phyloP scores from a whole-genome alignment of 139 green algal species.

The Auxenochlorella protothecoides region DNA sequence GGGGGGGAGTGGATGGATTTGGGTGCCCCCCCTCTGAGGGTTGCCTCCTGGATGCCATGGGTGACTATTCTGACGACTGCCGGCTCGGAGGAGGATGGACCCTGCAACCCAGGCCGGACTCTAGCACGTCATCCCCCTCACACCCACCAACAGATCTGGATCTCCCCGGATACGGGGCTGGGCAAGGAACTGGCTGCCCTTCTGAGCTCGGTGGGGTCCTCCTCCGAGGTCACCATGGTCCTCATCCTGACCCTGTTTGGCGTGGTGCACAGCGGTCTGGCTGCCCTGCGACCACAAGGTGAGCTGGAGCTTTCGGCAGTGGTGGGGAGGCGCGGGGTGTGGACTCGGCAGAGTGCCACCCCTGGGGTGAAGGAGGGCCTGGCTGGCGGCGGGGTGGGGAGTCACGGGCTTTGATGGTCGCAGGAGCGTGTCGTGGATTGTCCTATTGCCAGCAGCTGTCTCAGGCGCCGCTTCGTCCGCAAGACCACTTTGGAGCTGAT shows the following conservation, averaged over 20 bases:
- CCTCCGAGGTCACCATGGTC: constrained; percentile 58
- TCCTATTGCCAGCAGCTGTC: too few species aligned
- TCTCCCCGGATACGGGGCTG: constrained; percentile 54
- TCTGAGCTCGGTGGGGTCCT: constrained; percentile 32
- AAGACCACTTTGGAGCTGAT: too few species aligned
- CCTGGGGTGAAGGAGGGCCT: too few species aligned
- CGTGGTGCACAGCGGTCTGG: constrained; percentile 77
- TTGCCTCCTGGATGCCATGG: not conserved
- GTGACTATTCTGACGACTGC: not conserved
- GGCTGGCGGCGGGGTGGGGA: too few species aligned
- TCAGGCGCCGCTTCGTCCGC: too few species aligned
- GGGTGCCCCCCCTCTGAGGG: too few species aligned
- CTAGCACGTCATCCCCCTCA: not conserved
- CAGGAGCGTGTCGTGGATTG: too few species aligned
- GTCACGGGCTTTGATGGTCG: too few species aligned
- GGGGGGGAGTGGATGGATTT: too few species aligned
- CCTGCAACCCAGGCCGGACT: too few species aligned
- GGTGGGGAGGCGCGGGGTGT: not conserved
- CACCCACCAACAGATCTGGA: constrained; percentile 55
- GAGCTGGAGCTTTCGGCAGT: not conserved
- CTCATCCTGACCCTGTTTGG: constrained; percentile 80
- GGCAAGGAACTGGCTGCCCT: constrained; percentile 52
- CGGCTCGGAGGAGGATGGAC: too few species aligned
- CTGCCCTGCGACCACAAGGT: constrained; percentile 69
- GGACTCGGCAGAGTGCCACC: too few species aligned